These are phyloP conservation scores for Nematocida minor DNA, from an alignment of 371 early-diverging fungal genomes.

Conservation along the genomic window DNA sequence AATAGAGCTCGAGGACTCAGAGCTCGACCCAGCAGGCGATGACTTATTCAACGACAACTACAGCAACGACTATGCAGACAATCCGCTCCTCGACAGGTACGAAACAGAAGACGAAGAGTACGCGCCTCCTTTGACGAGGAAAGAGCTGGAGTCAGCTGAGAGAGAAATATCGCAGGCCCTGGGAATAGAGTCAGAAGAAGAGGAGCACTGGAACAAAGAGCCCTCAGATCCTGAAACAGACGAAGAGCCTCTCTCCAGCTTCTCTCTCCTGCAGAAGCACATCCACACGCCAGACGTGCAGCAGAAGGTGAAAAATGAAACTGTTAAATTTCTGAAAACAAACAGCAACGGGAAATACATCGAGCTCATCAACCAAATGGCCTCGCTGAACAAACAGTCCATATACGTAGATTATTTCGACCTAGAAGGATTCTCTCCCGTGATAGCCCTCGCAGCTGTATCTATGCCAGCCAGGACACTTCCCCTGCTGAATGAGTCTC, in stretches of 20 bases:
- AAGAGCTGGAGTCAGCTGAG: slow-evolving; percentile 35
- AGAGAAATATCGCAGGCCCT: slow-evolving; percentile 14
- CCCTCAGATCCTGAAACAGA: background rate
- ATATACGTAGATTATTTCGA: slow-evolving; percentile 61
- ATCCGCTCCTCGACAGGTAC: slow-evolving; percentile 34
- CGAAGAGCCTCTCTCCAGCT: background rate
- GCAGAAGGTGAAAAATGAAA: slow-evolving; percentile 28
- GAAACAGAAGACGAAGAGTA: slow-evolving; percentile 44
- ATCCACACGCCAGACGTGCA: slow-evolving; percentile 36
- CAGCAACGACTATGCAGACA: slow-evolving; percentile 31
- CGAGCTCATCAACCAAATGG: slow-evolving; percentile 61
- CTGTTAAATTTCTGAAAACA: slow-evolving; percentile 52
- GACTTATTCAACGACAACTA: slow-evolving; percentile 33
- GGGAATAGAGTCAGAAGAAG: background rate
- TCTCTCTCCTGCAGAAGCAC: slow-evolving; percentile 20
- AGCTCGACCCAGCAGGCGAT: slow-evolving; percentile 3
- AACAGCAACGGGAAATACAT: slow-evolving; percentile 58
- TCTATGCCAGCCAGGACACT: slow-evolving; percentile 18
- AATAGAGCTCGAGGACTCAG: slow-evolving; percentile 21
- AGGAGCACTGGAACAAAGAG: background rate
- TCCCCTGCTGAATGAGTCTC: slow-evolving; percentile 79
- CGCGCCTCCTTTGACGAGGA: slow-evolving; percentile 3
- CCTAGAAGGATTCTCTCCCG: slow-evolving; percentile 26
- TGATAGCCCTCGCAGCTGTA: slow-evolving; percentile 26
- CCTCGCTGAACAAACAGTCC: slow-evolving; percentile 60